Base-by-base conservation (phyloP, 257 asterid species). In the Echites panduratus region DNA sequence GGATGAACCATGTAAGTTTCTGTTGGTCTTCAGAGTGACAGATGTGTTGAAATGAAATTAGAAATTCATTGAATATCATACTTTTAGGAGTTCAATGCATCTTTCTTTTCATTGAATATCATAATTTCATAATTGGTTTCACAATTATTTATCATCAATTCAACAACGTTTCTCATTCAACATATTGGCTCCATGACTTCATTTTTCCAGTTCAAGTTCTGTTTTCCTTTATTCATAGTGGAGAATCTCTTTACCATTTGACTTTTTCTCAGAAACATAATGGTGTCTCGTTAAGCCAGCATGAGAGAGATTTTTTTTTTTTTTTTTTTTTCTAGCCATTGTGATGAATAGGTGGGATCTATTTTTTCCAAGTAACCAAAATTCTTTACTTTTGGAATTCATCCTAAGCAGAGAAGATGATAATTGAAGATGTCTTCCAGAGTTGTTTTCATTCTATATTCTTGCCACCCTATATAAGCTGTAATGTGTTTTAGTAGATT, bases 181-280 rank as follows among this genome's bases (percentile, higher is more conserved):
- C 77, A 85, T 87, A 74, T 85, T 90, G 95, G 95, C 89, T 76
- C 96, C 9, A 54, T 54, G 61, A 8, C 61, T 54, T 54, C 12
- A 20, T 54, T 54, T 54, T 54, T n/a, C 20, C 29, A n/a, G 22
- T n/a, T 54, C 61, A 54, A 54, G 22, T n/a, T 54, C n/a, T 54
- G 9, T 8, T 20, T 54, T 7, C 11, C 29, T 54, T 53, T 19
- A 54, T 9, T 54, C 61, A 54, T 54, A 27, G 8, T n/a, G 61
- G 61, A 54, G 12, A 20, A 54, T 54, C 61, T 54, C 61, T 54
- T 54, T 54, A 54, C 13, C 13, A 7, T 11, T 54, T 54, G 12
- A 22, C 27, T 22, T 54, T 54, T 54, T 20, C 61, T 54, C 4
- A 13, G 11, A 54, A 54, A 54, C 2, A 20, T 26, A 54, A 19